Conservation (phyloP, 139 green algal genomes). For the Ulvella scutata region DNA sequence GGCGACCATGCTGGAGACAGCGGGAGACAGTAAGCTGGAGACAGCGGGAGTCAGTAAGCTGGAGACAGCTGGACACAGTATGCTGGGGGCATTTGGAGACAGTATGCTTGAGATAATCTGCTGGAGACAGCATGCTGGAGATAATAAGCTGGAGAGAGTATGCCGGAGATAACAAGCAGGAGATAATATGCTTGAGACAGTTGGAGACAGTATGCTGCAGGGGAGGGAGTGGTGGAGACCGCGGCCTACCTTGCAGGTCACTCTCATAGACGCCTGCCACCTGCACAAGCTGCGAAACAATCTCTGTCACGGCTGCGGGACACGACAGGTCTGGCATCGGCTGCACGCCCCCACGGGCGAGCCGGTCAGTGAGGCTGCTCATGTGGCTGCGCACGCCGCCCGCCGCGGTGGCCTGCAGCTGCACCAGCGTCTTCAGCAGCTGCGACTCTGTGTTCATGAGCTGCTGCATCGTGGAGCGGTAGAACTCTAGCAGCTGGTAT, state of each 20-base stretch:
- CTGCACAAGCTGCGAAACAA: neutral
- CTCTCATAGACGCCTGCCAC: neutral
- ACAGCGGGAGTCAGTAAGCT: too few relatives aligned
- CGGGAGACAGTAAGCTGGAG: too few relatives aligned
- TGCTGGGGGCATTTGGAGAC: too few relatives aligned
- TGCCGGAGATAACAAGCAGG: too few relatives aligned
- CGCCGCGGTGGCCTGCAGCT: conserved; percentile 18
- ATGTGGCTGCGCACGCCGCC: conserved; percentile 34
- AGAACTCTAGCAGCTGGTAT: conserved; percentile 68
- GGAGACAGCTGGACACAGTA: too few relatives aligned
- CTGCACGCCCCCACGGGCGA: conserved; percentile 22
- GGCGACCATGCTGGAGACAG: too few relatives aligned
- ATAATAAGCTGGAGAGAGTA: too few relatives aligned
- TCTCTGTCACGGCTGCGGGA: neutral
- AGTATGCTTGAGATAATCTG: too few relatives aligned
- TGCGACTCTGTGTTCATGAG: conserved; percentile 17
- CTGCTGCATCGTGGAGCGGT: conserved; percentile 29
- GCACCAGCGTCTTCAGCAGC: conserved; percentile 25
- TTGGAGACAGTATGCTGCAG: too few relatives aligned
- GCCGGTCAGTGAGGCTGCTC: conserved; percentile 19
- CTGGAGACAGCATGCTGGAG: too few relatives aligned
- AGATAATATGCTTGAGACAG: too few relatives aligned
- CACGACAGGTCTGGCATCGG: conserved; percentile 26
- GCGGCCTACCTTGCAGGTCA: neutral
- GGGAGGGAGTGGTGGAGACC: too few relatives aligned